These are phyloP conservation scores for Nicotiana noctiflora DNA, from an alignment of 257 asterid species.

Conservation along the genomic window DNA sequence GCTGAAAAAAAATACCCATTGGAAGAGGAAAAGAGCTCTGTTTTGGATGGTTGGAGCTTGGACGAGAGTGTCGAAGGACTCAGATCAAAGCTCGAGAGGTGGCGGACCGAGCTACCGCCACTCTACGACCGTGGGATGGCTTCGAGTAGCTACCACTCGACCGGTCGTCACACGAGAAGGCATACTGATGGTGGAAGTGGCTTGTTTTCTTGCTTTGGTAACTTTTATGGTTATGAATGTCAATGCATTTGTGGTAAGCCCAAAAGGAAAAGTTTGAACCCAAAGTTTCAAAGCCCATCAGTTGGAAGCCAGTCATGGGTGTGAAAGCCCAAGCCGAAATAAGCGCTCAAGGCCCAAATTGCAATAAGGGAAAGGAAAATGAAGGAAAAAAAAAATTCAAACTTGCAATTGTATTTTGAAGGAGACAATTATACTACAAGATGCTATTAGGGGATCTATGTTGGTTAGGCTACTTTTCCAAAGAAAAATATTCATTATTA, in stretches of 20 bases:
- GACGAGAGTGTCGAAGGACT: slow-evolving; percentile 65
- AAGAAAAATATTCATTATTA: too few relatives aligned
- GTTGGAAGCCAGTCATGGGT: slow-evolving; percentile 20
- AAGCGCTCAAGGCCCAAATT: background rate
- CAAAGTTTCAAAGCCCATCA: slow-evolving; percentile 28
- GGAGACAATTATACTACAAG: background rate
- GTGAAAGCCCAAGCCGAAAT: slow-evolving; percentile 8
- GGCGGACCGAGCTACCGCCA: slow-evolving; percentile 53
- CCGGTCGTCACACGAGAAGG: slow-evolving; percentile 23
- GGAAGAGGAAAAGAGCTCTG: slow-evolving; percentile 45
- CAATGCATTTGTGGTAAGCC: slow-evolving; percentile 51
- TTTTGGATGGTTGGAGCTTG: slow-evolving; percentile 57
- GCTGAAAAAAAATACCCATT: slow-evolving; percentile 42
- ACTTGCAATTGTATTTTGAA: background rate
- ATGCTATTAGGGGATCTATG: too few relatives aligned
- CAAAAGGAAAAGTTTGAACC: background rate
- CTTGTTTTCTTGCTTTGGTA: slow-evolving; percentile 54
- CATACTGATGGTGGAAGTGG: slow-evolving; percentile 10
- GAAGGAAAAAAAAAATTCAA: background rate
- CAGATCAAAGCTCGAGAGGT: slow-evolving; percentile 60
- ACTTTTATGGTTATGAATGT: slow-evolving; percentile 45
- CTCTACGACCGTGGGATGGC: slow-evolving; percentile 34
- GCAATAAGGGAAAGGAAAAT: background rate
- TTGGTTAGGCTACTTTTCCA: too few relatives aligned
- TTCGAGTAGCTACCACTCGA: slow-evolving; percentile 22